Base-by-base conservation (phyloP, 352 stramenopile species). In the Pythium utonaiense region DNA sequence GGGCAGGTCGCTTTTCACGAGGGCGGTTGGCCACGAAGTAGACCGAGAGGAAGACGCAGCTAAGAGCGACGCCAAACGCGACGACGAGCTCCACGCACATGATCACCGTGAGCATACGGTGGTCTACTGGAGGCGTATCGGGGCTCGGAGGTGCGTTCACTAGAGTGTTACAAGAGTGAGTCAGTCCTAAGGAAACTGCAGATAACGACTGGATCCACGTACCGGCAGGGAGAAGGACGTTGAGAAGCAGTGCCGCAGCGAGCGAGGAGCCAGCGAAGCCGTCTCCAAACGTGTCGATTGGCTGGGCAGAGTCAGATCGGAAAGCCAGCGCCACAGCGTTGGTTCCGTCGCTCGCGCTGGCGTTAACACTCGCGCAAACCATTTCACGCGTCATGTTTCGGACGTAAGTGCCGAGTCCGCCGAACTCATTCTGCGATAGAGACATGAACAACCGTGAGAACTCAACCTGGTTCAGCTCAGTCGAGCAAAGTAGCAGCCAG, bases 21-120 rank as follows among this genome's bases (percentile, higher is more conserved):
- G 86, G 86, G 7, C 86, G 86, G 68, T 93, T 95, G 5, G 74
- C 85, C 28, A 95, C 83, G 66, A 95, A 95, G 62, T 95, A 95
- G 10, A 95, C 83, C 1, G 86, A 95, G 59, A 95, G 91, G 28
- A 93, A 70, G 33, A 95, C 83, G 53, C 86, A 95, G 12, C 81
- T 76, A 45, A 95, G 71, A 16, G 86, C 86, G 12, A 95, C 86
- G 33, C 66, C 80, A 42, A 95, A 90, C 17, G 86, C 86, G 33
- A 95, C 86, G 16, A 93, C 74, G 21, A 95, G 67, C 49, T 95
- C 86, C 38, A 95, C 73, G 57, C 78, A 91, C 86, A 95, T 95
- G 66, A 95, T 89, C 31, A 91, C 71, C 12, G 85, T 86, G 47
- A 95, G 71, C 67, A 91, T 89, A 51, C 75, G 78, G 59, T 91